These are phyloP conservation scores for Lactarius tabidus DNA, from an alignment of 768 basidiomycete genomes.

Conservation along the genomic window DNA sequence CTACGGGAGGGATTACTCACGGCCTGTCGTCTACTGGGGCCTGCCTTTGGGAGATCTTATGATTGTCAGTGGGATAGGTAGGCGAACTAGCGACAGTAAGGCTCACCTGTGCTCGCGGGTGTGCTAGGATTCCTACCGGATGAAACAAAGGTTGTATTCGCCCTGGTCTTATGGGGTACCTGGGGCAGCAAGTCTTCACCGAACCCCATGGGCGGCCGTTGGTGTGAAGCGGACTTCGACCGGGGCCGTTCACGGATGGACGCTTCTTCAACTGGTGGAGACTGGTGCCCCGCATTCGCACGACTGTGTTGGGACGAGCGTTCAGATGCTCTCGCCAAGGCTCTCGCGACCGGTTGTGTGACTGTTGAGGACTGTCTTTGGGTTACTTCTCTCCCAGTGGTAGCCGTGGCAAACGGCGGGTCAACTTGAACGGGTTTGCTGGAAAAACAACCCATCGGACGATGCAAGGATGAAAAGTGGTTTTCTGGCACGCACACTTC, in stretches of 20 bases:
- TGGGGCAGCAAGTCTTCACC: not conserved
- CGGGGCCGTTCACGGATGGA: not conserved
- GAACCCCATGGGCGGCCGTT: too few species aligned
- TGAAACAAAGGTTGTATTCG: not conserved
- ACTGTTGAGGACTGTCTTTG: not conserved
- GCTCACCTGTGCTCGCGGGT: not conserved
- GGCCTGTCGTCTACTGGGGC: not conserved
- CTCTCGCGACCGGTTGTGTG: not conserved
- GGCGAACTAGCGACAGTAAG: not conserved
- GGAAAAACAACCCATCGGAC: too few species aligned
- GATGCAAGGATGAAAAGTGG: too few species aligned
- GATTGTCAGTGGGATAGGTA: too few species aligned
- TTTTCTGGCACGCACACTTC: too few species aligned
- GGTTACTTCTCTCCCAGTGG: not conserved
- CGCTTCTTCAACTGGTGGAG: not conserved
- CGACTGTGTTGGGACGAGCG: not conserved
- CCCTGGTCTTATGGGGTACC: not conserved
- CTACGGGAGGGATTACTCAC: not conserved
- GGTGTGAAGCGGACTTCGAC: not conserved
- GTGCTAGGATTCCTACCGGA: too few species aligned
- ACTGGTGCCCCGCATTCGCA: not conserved
- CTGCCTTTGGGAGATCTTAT: too few species aligned
- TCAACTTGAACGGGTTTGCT: not conserved
- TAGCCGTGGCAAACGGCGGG: fast-evolving
- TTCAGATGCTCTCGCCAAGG: too few species aligned